Evolutionary conservation across 352 stramenopile species (phyloP), one percentile per base, ranked within the genome.

Genomic region (Phytophthora chlamydospora): DNA sequence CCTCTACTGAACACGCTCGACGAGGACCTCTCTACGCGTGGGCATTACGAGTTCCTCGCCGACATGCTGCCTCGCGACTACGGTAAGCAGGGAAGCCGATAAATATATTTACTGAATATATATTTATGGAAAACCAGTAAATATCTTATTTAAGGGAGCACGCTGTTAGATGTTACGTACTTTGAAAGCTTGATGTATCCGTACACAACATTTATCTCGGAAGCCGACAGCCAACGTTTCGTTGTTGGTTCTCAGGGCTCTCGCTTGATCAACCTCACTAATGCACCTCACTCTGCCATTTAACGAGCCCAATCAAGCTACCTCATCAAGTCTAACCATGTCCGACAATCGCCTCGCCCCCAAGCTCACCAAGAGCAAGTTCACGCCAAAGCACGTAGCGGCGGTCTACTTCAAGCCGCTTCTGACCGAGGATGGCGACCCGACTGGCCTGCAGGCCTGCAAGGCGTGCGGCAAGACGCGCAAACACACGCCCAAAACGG

Each of bases 21-120:
- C 21, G 21, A 24, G 21, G 21, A 24, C 3, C 21, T 3, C 21
- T 24, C 21, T 24, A 3, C 21, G 21, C 21, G 21, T 3, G 21
- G 21, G 3, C 21, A 24, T 24, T 24, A 24, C 21, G 21, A 24
- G 21, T 24, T 24, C 21, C 21, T 24, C 21, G 21, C 21, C 21
- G 21, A 24, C 3, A 24, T 24, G 21, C 21, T 24, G 3, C 21
- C 21, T 24, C 21, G 21, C 21, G 3, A 24, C 21, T 24, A 24
- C 21, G 21, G 21, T 24, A 24, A 24, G 1, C 24, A 27, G 24
- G 24, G 24, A 27, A 27, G 24, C 24, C 24, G 24, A 27, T 43
- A 43, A 43, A 43, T 43, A 43, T 43, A 43, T 43, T 43, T 27
- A 43, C 38, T 43, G 38, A 43, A 43, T 24, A 43, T 43, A 43